Evolutionary conservation across 352 stramenopile genomes (phyloP).

Genomic region (Pythium sp.): DNA sequence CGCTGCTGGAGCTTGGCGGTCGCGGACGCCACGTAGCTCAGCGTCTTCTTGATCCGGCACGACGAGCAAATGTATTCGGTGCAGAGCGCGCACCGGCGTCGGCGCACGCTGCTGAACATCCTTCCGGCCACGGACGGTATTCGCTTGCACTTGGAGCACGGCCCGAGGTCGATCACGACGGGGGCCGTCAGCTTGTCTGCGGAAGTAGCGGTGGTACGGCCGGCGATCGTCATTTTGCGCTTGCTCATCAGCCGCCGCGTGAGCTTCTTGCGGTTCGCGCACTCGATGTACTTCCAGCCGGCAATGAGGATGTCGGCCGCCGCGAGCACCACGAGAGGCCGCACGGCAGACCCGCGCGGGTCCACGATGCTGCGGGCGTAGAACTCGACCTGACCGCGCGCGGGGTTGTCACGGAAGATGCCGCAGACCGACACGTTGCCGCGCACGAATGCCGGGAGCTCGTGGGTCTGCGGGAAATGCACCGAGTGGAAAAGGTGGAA

Average conservation of each 20-base stretch:
- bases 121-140: not conserved
- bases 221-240: not conserved
- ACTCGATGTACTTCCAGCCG: not conserved
- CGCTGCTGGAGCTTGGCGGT: not conserved
- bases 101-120: not conserved
- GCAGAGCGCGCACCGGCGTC: not conserved
- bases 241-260: not conserved
- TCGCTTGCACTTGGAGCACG: not conserved
- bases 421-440: too few relatives aligned
- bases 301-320: not conserved
- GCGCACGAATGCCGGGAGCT: too few relatives aligned
- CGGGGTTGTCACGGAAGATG: too few relatives aligned
- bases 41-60: conserved; percentile 11
- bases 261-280: not conserved
- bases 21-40: not conserved
- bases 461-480: too few relatives aligned
- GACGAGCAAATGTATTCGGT: not conserved
- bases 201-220: not conserved
- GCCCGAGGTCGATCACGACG: not conserved
- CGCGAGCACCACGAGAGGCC: not conserved
- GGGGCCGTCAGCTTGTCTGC: not conserved
- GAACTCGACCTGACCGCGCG: too few relatives aligned
- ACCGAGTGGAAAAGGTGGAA: too few relatives aligned
- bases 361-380: too few relatives aligned
- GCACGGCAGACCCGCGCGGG: not conserved